Base-by-base conservation (phyloP, 352 stramenopile species). In the Phytophthora hybrid region DNA sequence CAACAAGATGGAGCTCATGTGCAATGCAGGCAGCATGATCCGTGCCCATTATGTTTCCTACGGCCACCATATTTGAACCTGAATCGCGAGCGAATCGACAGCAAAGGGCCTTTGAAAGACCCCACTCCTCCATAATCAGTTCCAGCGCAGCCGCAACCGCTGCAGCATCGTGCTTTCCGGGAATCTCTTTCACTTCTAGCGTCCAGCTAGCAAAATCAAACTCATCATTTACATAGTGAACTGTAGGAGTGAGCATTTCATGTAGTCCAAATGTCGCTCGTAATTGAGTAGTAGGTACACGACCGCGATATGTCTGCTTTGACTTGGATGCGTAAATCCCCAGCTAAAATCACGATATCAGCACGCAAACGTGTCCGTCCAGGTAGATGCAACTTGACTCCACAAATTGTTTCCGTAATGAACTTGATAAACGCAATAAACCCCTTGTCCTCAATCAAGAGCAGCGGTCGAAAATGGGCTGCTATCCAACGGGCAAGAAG, bases 221-320 rank as follows among this genome's bases (percentile, higher is more conserved):
- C 1, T 26, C 5, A 0, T 66, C 49, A 9, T 23, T 57, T 1
- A 72, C 58, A 16, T 66, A 66, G 51, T 72, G 49, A n/a, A 63
- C 51, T 72, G 26, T 73, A 66, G 2, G 32, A 52, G 10, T 29
- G 32, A 21, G 39, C 51, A 21, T 73, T 73, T 34, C 66, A 7
- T 9, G 66, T 14, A 13, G 58, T 67, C 66, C 57, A 73, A 39
- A 66, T 73, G n/a, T 73, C 65, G 14, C 47, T 67, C 2, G 58
- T 73, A 31, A 67, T 39, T 0, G 66, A 73, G 29, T 44, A 67
- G 41, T 59, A 73, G 1, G 34, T 16, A 41, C 64, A 71, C 18
- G 54, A 57, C 7, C 9, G 46, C 6, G 11, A 21, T 49, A 71
- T 66, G 19, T 56, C 14, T 18, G 41, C 41, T n/a, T 49, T 49